Percentiles rank a stretch among this genome's conserved stretches.
Conservation (phyloP, 2,329 filamentous ascomycete species). For the Sarocladium kiliense region DNA sequence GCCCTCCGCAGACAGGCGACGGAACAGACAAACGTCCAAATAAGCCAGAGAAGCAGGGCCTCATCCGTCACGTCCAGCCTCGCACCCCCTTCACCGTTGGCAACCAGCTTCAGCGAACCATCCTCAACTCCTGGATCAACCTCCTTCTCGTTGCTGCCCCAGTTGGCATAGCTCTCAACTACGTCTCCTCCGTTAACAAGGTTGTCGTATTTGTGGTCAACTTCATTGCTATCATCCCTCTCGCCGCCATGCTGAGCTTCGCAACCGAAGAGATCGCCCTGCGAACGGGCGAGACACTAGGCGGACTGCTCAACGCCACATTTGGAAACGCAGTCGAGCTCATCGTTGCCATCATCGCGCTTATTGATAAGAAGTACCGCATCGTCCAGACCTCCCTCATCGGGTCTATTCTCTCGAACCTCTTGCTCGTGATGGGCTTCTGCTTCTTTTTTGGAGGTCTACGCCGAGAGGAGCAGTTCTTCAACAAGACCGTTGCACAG, state of each 20-base stretch:
- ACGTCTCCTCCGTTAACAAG: conserved; percentile 47
- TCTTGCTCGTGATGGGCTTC: conserved; percentile 85
- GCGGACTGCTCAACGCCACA: conserved; percentile 82
- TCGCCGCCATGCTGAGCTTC: conserved; percentile 81
- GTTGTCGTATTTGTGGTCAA: conserved; percentile 79
- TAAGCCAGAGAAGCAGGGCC: conserved; percentile 26
- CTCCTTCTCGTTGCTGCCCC: conserved; percentile 73
- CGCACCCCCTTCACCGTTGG: conserved; percentile 52
- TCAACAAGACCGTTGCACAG: conserved; percentile 89
- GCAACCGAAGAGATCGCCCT: conserved; percentile 87
- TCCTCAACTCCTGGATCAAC: conserved; percentile 85
- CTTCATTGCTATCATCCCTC: conserved; percentile 86
- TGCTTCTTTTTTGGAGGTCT: conserved; percentile 87
- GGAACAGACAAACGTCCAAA: conserved; percentile 19
- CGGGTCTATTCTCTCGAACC: conserved; percentile 85
- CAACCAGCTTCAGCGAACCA: conserved; percentile 66
- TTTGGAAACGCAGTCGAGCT: conserved; percentile 92
- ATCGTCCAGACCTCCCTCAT: conserved; percentile 93
- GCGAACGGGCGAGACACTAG: conserved; percentile 76
- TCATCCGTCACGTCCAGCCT: conserved; percentile 43
- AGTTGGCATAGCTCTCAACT: conserved; percentile 71
- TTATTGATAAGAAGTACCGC: conserved; percentile 66
- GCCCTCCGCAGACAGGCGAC: not conserved
- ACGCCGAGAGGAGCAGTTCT: conserved; percentile 74
- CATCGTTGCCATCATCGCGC: conserved; percentile 81